Evolutionary conservation across 768 basidiomycete genomes (phyloP), one percentile per base, ranked within the genome.

Genomic region (Mycena belliarum): DNA sequence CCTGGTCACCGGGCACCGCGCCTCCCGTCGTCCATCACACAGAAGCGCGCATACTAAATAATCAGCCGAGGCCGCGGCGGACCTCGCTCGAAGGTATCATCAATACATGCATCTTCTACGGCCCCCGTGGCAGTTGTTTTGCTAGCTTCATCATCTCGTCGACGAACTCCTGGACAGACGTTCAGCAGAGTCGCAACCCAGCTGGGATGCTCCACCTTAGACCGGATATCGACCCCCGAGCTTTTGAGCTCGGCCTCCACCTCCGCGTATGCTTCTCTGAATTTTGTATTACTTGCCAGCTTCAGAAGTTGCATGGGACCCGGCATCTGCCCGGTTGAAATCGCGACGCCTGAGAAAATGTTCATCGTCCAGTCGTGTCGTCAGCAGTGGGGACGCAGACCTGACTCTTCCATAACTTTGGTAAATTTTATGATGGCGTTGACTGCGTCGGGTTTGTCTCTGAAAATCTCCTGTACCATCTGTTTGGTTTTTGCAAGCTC

Each of bases 141-240:
- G 61, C 63, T 40, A 73, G 49, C 29, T 65, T 63, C 70, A 74
- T 72, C 40, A 41, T 23, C 10, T 41, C 20, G 40, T 41, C 40
- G 4, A 41, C 5, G 21, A 41, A 41, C 23, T 41, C 40, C 40
- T 41, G 23, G 18, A n/a, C n/a, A 41, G 23, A 6, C 11, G 16
- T 10, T 9, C 15, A 9, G n/a, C 18, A 11, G 38, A 40, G 21
- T n/a, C 21, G 11, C 5, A 20, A 40, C 5, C 38, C 18, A 24
- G 21, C 6, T 18, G 32, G 37, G 26, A 29, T 9, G 38, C 33
- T 78, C 51, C 61, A 86, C 87, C 70, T 82, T 77, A 45, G 82
- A 79, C 33, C 68, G 70, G 33, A 86, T 52, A 65, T 88, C 81
- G n/a, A 89, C 67, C 6, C 85, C 88, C 21, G 84, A 83, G 32